Percentiles rank a stretch among this genome's conserved stretches.
phyloP scores from a whole-genome alignment of 495 filamentous ascomycete genomes.

The Penicillium riverlandense region DNA sequence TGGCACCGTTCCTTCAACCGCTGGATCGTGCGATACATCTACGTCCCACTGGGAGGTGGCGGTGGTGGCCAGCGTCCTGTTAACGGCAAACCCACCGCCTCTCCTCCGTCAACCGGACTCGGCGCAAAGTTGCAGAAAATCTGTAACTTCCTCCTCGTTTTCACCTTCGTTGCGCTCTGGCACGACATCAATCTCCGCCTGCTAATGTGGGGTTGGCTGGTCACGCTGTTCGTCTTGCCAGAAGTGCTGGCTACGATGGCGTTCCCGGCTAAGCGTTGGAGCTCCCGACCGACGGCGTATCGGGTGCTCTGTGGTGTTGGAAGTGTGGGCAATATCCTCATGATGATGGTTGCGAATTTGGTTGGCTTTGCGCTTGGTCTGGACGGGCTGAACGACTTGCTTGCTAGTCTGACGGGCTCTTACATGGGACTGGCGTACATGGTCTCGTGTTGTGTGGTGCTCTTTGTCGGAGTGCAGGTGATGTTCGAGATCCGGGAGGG shows the following conservation, averaged over 20 bases:
- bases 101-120: slow-evolving; percentile 15
- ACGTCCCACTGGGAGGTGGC: slow-evolving; percentile 78
- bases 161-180: slow-evolving; percentile 97
- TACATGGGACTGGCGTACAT: slow-evolving; percentile 72
- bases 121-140: slow-evolving; percentile 30
- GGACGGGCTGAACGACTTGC: slow-evolving; percentile 73
- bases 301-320: slow-evolving; percentile 78
- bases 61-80: slow-evolving; percentile 21
- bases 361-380: slow-evolving; percentile 91
- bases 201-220: slow-evolving; percentile 93
- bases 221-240: slow-evolving; percentile 87
- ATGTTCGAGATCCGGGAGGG: slow-evolving; percentile 94
- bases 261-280: slow-evolving; percentile 68
- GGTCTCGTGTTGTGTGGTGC: slow-evolving; percentile 52
- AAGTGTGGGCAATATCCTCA: slow-evolving; percentile 75
- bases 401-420: slow-evolving; percentile 65
- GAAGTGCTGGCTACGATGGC: slow-evolving; percentile 64
- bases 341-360: slow-evolving; percentile 95
- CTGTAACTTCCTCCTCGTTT: slow-evolving; percentile 74
- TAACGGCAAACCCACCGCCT: slow-evolving; percentile 6
- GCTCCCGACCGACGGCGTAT: slow-evolving; percentile 59
- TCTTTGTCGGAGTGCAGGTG: slow-evolving; percentile 84
- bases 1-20: slow-evolving; percentile 95
- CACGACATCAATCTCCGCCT: slow-evolving; percentile 93
- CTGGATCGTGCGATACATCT: slow-evolving; percentile 92